A percentile compares a stretch with the other conserved stretches of the same genome.
phyloP scores from a whole-genome alignment of 345 rosid species.

The Eucalyptus curtisii region DNA sequence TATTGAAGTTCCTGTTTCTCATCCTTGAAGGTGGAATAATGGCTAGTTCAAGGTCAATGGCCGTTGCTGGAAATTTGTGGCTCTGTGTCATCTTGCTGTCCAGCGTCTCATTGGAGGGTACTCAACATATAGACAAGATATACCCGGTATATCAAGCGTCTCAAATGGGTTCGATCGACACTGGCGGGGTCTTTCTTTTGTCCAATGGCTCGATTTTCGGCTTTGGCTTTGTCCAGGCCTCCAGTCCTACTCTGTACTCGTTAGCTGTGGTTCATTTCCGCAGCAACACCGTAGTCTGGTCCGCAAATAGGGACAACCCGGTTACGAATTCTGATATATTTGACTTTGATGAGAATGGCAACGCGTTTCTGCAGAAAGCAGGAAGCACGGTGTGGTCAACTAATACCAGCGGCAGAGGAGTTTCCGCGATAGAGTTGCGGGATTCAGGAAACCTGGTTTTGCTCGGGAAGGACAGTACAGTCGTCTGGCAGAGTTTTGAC shows the following conservation, averaged over 20 bases:
- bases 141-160: slow-evolving; percentile 41
- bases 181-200: slow-evolving; percentile 45
- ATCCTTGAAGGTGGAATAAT: not conserved
- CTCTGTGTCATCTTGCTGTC: slow-evolving; percentile 10
- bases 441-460: slow-evolving; percentile 79
- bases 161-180: slow-evolving; percentile 63
- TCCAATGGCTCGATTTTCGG: slow-evolving; percentile 55
- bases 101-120: slow-evolving; percentile 24
- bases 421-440: slow-evolving; percentile 53
- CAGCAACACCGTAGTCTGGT: slow-evolving; percentile 40
- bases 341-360: slow-evolving; percentile 39
- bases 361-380: slow-evolving; percentile 32
- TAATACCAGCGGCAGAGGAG: slow-evolving; percentile 31
- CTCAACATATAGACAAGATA: slow-evolving; percentile 17
- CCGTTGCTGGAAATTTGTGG: slow-evolving; percentile 5
- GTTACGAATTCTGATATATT: slow-evolving; percentile 54
- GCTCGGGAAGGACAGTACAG: slow-evolving; percentile 20
- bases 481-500: slow-evolving; percentile 78
- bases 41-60: slow-evolving; percentile 9
- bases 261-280: slow-evolving; percentile 39
- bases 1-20: not conserved
- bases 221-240: slow-evolving; percentile 40
- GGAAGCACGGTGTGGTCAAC: slow-evolving; percentile 44
- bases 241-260: slow-evolving; percentile 31
- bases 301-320: slow-evolving; percentile 63